phyloP scores from a whole-genome alignment of 163 green algal species.

The Scenedesmus sp. region DNA sequence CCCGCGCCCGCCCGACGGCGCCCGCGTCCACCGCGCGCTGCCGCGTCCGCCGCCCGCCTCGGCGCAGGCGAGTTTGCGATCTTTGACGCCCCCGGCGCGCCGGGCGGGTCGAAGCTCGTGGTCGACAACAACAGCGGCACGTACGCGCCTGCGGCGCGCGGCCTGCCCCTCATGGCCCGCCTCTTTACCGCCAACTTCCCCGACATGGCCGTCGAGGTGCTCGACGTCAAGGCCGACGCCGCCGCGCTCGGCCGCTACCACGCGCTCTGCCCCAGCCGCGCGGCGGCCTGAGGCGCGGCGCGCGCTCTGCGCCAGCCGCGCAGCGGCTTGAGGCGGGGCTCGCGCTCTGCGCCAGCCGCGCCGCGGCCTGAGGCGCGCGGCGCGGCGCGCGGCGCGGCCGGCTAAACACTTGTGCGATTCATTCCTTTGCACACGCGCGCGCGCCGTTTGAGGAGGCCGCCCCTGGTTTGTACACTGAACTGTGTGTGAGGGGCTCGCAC shows the following conservation, averaged over 20 bases:
- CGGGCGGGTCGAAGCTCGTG: slow-evolving; percentile 36
- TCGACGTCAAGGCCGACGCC: slow-evolving; percentile 3
- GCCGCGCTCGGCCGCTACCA: slow-evolving; percentile 15
- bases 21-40: not conserved
- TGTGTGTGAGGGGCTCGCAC: too few relatives aligned
- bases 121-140: slow-evolving; percentile 57
- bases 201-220: slow-evolving; percentile 36
- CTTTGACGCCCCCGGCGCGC: slow-evolving; percentile 13
- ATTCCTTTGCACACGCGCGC: too few relatives aligned
- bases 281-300: not conserved
- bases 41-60: not conserved
- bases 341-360: too few relatives aligned
- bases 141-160: not conserved
- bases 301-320: too few relatives aligned
- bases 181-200: slow-evolving; percentile 40
- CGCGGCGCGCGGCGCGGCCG: too few relatives aligned
- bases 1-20: too few relatives aligned
- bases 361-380: too few relatives aligned
- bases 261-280: slow-evolving; percentile 30
- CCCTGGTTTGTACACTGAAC: too few relatives aligned
- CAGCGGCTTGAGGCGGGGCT: too few relatives aligned
- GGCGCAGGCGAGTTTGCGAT: slow-evolving; percentile 50
- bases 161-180: slow-evolving; percentile 18
- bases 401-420: too few relatives aligned
- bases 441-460: too few relatives aligned